Percentiles rank a stretch among this genome's conserved stretches.
Evolutionary conservation across 441 rosid genomes (phyloP).

Genomic region (Kokia cookei): DNA sequence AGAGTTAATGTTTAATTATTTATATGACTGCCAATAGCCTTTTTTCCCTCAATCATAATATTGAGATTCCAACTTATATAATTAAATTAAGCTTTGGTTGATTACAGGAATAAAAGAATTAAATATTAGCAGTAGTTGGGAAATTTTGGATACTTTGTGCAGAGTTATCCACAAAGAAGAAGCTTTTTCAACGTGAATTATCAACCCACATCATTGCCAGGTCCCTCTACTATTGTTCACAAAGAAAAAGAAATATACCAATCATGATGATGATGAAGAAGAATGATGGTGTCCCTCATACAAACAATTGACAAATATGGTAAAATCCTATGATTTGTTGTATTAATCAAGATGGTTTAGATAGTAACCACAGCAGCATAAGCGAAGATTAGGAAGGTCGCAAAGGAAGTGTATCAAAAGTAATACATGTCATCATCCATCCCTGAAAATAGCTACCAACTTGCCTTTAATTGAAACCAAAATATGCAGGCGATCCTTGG

Average conservation of each 20-base stretch:
- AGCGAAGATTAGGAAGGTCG: background rate
- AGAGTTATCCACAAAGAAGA: background rate
- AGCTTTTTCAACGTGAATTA: conserved; percentile 9
- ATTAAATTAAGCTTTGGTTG: too few relatives aligned
- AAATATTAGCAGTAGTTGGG: background rate
- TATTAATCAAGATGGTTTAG: background rate
- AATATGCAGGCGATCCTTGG: background rate
- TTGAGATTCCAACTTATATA: background rate
- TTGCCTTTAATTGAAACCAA: background rate
- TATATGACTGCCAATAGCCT: too few relatives aligned
- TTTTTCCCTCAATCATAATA: background rate
- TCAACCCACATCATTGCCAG: background rate
- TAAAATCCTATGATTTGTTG: background rate
- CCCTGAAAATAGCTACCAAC: background rate
- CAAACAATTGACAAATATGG: background rate
- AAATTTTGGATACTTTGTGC: background rate
- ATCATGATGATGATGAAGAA: background rate
- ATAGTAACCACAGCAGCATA: background rate
- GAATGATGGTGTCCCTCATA: background rate
- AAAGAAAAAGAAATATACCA: background rate
- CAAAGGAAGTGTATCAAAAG: background rate
- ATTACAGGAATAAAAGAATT: background rate
- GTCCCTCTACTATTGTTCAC: background rate
- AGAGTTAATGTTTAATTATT: conserved; percentile 12
- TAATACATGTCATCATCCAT: background rate